Base-by-base conservation (phyloP, 148 eudicot genomes). In the Camellia sinensis region DNA sequence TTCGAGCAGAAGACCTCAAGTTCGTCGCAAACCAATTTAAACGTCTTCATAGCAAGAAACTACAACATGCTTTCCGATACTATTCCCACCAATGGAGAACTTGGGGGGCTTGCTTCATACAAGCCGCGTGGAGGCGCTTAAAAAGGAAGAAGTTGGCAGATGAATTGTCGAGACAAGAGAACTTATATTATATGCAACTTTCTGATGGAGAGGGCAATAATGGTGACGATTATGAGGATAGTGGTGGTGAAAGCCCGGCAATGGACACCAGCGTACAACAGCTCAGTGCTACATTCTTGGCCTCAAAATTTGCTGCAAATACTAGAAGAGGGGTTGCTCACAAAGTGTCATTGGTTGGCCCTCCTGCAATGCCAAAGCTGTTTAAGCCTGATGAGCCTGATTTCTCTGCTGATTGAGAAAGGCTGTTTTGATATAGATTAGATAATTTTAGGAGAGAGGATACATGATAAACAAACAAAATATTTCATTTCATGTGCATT, bases 1-100 rank as follows among this genome's bases (percentile, higher is more conserved):
- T 94, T n/a, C 79, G 89, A 79, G 97, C 97, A 1, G 95, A 94
- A 66, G 97, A 94, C 83, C 97, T 94, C 46, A 91, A 89, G 52
- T 94, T 80, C 60, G 97, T 94, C 0, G 95, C 97, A 0, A 87
- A 87, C 3, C 98, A 94, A 52, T 94, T 94, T 57, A 94, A 90
- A 76, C 90, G 95, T 15, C 91, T 94, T 8, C 94, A 92, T 52
- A 94, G 97, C 85, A 94, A 92, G 87, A 91, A 80, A 63, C 83
- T 94, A 60, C 98, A 94, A 59, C 97, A 94, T 76, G 93, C 94
- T 48, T 94, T 94, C 71, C 82, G 98, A 57, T 94, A 89, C 72
- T 92, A 94, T 71, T 94, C 98, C 0, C 93, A 92, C 83, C 98
- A 94, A 59, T 94, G 98, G 97, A 84, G 98, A 76, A 91, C 94